A percentile compares a stretch with the other conserved stretches of the same genome.
These are phyloP conservation scores for Haematococcus sp. DNA, from an alignment of 139 green algal species.

Conservation along the genomic window DNA sequence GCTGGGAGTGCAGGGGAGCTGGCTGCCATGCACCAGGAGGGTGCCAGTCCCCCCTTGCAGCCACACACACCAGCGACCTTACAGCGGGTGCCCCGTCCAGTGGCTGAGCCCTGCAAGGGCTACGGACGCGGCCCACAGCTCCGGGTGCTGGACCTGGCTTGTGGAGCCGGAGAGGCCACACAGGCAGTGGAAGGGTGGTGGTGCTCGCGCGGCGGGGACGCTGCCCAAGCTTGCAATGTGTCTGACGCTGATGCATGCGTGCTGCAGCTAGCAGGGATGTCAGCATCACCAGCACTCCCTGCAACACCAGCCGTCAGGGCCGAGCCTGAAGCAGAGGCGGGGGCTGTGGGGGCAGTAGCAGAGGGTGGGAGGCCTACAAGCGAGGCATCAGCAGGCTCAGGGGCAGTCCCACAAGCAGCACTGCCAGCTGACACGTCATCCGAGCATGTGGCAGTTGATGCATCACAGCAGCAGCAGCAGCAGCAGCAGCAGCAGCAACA, in stretches of 20 bases:
- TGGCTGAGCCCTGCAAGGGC: too few species aligned
- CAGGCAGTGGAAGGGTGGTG: conserved; percentile 23
- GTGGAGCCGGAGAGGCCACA: conserved; percentile 24
- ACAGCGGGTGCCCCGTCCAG: too few species aligned
- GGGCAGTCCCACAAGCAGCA: neutral
- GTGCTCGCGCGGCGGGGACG: neutral
- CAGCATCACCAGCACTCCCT: neutral
- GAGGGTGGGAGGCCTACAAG: neutral
- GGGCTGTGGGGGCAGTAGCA: too few species aligned
- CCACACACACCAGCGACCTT: too few species aligned
- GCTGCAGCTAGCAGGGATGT: neutral
- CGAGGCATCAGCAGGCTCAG: neutral
- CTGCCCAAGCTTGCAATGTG: neutral
- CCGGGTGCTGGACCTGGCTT: conserved; percentile 24
- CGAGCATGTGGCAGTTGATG: too few species aligned
- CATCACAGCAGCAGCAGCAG: too few species aligned
- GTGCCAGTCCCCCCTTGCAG: too few species aligned
- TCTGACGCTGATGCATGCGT: neutral
- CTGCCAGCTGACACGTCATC: too few species aligned
- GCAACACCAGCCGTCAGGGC: neutral
- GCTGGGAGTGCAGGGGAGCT: too few species aligned
- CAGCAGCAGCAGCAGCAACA: conserved; percentile 8
- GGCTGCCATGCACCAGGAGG: too few species aligned
- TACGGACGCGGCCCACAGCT: neutral
- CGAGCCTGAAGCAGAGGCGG: too few species aligned